Evolutionary conservation across 2,329 filamentous ascomycete genomes (phyloP), one percentile per base, ranked within the genome.

Genomic region (Xylaria sp.): DNA sequence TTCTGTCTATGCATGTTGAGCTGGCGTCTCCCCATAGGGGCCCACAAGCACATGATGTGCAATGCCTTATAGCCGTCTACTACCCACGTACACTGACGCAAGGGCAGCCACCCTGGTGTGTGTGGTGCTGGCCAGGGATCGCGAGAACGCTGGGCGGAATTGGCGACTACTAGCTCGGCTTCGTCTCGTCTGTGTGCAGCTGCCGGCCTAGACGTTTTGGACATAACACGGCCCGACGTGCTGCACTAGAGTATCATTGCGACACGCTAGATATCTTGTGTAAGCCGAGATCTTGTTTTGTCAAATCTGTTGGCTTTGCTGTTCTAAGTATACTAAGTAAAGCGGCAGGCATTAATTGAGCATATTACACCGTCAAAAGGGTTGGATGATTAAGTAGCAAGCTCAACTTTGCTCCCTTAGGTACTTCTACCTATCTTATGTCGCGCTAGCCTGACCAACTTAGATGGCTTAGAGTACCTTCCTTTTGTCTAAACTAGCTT

Each of bases 1-100:
- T 71, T 73, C 54, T 71, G 68, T 75, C 74, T 72, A 79, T 79
- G 78, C 78, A 79, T 71, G 78, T 75, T 79, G 78, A 78, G 77
- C 72, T 79, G 78, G 68, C 70, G 71, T 67, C 74, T 75, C 74
- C 75, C 73, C 72, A 79, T 76, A 75, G 76, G 77, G 77, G 67
- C 71, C 75, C 73, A 75, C 76, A 72, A 72, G 66, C 72, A 74
- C n/a, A n/a, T n/a, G n/a, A n/a, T 74, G 72, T 75, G 73, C 69
- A 75, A 73, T 71, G 69, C 65, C 64, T 68, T 65, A 69, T 73
- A 72, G 70, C 68, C 69, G 58, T 51, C n/a, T 58, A 69, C 71
- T 72, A 71, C 62, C 60, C 48, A 18, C 60, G 60, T 69, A 55
- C 37, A 65, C 68, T 70, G 64, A 68, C 58, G 59, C 66, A 67